Evolutionary conservation across 495 filamentous ascomycete genomes (phyloP), one percentile per base, ranked within the genome.

Genomic region (Pyrenopolyporus hunteri): DNA sequence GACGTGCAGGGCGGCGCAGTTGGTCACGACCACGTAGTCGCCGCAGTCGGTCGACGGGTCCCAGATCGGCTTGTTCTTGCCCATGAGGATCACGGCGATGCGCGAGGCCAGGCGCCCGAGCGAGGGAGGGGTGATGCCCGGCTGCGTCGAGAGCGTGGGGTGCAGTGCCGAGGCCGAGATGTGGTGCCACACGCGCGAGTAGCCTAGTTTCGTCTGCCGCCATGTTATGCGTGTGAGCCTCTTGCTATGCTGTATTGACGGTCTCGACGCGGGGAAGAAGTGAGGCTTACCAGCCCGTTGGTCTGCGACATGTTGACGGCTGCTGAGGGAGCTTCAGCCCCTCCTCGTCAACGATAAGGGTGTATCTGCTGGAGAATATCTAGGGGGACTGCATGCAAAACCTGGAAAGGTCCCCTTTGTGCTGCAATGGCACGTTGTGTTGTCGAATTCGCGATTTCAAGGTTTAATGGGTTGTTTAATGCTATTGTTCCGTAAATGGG

Each of bases 21-120:
- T 86, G 25, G 88, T 89, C 4, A 93, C 93, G 0, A 98, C 94
- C 4, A 98, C 93, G 74, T 98, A 98, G 85, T 98, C 94, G 55
- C 94, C 94, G 83, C 95, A 98, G 82, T 98, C 94, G 51, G 94
- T 96, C 57, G 88, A 85, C 14, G 91, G 95, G 74, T 98, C 90
- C 77, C 87, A 98, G 78, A 96, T 98, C 10, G 94, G 94, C 77
- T 99, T 99, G 83, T 98, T 88, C 82, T 99, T 99, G 76, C 94
- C 94, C 94, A 98, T 98, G 19, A 99, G 87, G 56, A 89, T 81
- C 58, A 89, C 82, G 64, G 94, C 93, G 74, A 99, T 98, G 52
- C 87, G 87, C 40, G 90, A 90, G 47, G 94, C 94, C 25, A 99
- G 82, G 11, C 94, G 92, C 51, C 94, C 94, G 22, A 98, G 88